Conservation (phyloP, 2,329 filamentous ascomycete genomes). For the Ophiocordyceps sinensis region DNA sequence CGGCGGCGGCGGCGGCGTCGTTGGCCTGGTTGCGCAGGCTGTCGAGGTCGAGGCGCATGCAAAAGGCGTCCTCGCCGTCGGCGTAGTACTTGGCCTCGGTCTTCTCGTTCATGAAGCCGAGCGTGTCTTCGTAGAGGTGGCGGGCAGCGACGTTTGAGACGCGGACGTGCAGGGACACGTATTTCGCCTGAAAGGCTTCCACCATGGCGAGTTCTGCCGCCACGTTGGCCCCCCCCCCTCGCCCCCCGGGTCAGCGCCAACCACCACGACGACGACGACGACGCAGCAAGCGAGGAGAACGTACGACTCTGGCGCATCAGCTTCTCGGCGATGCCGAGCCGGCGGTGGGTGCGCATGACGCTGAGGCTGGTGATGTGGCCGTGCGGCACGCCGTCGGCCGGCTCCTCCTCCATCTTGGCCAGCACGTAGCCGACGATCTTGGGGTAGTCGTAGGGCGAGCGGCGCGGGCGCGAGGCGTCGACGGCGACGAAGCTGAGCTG, state of each 20-base stretch:
- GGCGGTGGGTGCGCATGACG: slow-evolving; percentile 90
- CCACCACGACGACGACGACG: too few relatives aligned
- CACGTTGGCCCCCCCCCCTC: too few relatives aligned
- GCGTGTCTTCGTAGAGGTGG: slow-evolving; percentile 81
- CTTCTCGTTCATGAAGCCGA: slow-evolving; percentile 80
- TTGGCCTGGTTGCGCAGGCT: slow-evolving; percentile 37
- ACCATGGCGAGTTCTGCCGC: slow-evolving; percentile 95
- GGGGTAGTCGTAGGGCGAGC: slow-evolving; percentile 73
- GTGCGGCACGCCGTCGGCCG: slow-evolving; percentile 76
- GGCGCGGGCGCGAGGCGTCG: slow-evolving; percentile 67
- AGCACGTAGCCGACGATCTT: slow-evolving; percentile 99
- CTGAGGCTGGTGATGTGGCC: slow-evolving; percentile 92
- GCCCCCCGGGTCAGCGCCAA: too few relatives aligned
- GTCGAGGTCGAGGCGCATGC: slow-evolving; percentile 78
- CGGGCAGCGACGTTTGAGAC: slow-evolving; percentile 85
- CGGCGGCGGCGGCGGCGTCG: slow-evolving; percentile 23
- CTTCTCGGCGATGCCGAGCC: slow-evolving; percentile 89
- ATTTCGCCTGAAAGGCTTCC: slow-evolving; percentile 79
- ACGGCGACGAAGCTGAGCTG: slow-evolving; percentile 95
- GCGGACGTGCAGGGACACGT: slow-evolving; percentile 92
- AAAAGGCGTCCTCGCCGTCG: slow-evolving; percentile 90
- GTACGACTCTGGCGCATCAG: slow-evolving; percentile 90
- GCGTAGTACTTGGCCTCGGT: slow-evolving; percentile 87
- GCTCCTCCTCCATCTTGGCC: slow-evolving; percentile 99
- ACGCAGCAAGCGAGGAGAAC: too few relatives aligned